A percentile compares a stretch with the other conserved stretches of the same genome.
Conservation (phyloP, 768 basidiomycete species). For the Xerocomellus intermedius region DNA sequence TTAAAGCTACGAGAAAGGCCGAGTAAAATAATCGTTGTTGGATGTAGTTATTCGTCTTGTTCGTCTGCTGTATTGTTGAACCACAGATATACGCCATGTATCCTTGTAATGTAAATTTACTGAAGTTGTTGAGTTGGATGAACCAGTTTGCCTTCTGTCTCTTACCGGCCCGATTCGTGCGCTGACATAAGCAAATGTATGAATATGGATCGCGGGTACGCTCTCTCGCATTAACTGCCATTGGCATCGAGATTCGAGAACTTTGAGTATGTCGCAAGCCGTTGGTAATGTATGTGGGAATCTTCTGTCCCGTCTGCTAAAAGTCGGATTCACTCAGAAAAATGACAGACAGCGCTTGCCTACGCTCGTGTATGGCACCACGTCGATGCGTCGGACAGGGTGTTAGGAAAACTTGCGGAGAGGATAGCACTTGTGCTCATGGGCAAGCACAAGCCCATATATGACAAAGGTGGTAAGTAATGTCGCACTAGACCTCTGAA, state of each 20-base stretch:
- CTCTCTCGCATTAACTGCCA: not conserved
- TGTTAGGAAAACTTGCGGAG: slow-evolving; percentile 93
- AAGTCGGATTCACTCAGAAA: not conserved
- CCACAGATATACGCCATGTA: not conserved
- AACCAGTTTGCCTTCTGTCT: too few relatives aligned
- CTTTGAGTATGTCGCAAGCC: slow-evolving; percentile 68
- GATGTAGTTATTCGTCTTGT: not conserved
- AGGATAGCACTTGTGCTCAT: slow-evolving; percentile 93
- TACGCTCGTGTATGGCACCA: slow-evolving; percentile 97
- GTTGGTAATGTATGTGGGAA: slow-evolving; percentile 74
- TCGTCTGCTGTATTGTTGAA: not conserved
- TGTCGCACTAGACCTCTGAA: not conserved
- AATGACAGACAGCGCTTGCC: slow-evolving; percentile 84
- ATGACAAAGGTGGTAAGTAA: slow-evolving; percentile 80
- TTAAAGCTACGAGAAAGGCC: slow-evolving; percentile 1
- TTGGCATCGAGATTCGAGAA: not conserved
- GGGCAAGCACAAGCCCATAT: slow-evolving; percentile 99
- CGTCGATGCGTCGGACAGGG: slow-evolving; percentile 84
- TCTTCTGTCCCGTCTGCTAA: not conserved
- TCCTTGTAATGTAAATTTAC: not conserved
- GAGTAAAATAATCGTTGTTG: not conserved
- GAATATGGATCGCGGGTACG: not conserved
- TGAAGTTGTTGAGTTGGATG: not conserved
- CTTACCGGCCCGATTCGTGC: not conserved
- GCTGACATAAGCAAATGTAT: not conserved